These are phyloP conservation scores for Capsella bursapastoris DNA, from an alignment of 345 rosid genomes.

Conservation along the genomic window DNA sequence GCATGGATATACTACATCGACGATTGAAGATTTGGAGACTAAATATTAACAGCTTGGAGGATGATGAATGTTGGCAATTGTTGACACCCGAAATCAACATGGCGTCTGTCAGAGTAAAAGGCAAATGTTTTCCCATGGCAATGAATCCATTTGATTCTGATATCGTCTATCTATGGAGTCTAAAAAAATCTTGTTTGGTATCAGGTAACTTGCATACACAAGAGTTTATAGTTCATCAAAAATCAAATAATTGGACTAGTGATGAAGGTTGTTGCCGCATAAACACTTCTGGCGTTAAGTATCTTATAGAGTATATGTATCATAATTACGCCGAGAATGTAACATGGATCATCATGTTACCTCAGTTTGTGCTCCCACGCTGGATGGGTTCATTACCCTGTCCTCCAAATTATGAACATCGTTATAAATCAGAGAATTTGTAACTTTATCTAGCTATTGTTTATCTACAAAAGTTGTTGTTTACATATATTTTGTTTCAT, in stretches of 20 bases:
- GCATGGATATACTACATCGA: neutral
- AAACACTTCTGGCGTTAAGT: neutral
- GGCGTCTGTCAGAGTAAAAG: neutral
- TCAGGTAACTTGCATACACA: neutral
- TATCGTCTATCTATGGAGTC: slow-evolving; percentile 20
- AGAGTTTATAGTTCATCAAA: neutral
- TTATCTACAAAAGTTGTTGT: neutral
- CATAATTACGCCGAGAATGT: no score
- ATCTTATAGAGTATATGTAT: no score
- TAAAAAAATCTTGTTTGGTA: neutral
- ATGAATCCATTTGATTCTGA: slow-evolving; percentile 22
- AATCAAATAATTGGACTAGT: neutral
- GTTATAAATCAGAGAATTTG: no score
- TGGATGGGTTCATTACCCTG: neutral
- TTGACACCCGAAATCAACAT: neutral
- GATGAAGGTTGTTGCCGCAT: neutral
- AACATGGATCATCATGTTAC: neutral
- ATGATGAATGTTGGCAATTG: slow-evolving; percentile 5
- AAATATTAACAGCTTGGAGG: neutral
- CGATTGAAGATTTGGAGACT: slow-evolving; percentile 18
- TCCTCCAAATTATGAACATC: neutral
- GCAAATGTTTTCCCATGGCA: slow-evolving; percentile 11
- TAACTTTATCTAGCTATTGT: neutral
- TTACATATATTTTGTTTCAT: neutral
- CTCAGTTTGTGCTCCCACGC: neutral